phyloP scores from a whole-genome alignment of 192 early-diverging fungal genomes.

The Geranomyces variabilis region DNA sequence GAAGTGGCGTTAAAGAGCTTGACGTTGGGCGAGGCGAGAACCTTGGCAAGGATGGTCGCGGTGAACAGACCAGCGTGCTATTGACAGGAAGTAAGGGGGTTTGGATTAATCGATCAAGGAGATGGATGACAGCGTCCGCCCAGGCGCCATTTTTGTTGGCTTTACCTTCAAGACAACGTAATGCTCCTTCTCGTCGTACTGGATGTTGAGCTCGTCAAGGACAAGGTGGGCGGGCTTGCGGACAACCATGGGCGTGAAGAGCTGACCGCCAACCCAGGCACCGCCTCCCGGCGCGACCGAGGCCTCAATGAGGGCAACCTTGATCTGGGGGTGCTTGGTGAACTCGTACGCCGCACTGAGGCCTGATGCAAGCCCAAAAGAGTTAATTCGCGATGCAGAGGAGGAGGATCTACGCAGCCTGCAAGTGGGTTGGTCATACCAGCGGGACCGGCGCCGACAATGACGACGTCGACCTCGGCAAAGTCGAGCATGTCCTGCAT shows the following conservation, averaged over 20 bases:
- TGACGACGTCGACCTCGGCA: conserved; percentile 70
- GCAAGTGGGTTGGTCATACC: too few species aligned
- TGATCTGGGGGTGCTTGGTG: conserved; percentile 65
- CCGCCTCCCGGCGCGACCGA: conserved; percentile 74
- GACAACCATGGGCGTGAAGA: conserved; percentile 73
- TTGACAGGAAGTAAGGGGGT: too few species aligned
- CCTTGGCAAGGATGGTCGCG: conserved; percentile 69
- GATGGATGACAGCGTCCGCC: too few species aligned
- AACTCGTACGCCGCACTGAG: conserved; percentile 70
- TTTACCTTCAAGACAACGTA: conserved; percentile 71
- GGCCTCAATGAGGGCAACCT: conserved; percentile 72
- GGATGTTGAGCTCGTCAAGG: conserved; percentile 65
- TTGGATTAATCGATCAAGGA: too few species aligned
- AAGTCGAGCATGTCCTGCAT: conserved; percentile 67
- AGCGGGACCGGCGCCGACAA: conserved; percentile 74
- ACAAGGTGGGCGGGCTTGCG: conserved; percentile 71
- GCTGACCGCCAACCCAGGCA: conserved; percentile 74
- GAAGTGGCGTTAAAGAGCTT: conserved; percentile 78
- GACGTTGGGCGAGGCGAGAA: conserved; percentile 64
- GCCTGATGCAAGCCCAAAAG: conserved; percentile 40
- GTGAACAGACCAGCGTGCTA: conserved; percentile 73
- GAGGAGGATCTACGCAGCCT: too few species aligned
- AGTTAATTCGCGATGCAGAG: too few species aligned
- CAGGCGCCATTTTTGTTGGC: too few species aligned
- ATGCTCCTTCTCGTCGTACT: conserved; percentile 73